Base-by-base conservation (phyloP, 2,329 filamentous ascomycete genomes). In the Triangularia setosa region DNA sequence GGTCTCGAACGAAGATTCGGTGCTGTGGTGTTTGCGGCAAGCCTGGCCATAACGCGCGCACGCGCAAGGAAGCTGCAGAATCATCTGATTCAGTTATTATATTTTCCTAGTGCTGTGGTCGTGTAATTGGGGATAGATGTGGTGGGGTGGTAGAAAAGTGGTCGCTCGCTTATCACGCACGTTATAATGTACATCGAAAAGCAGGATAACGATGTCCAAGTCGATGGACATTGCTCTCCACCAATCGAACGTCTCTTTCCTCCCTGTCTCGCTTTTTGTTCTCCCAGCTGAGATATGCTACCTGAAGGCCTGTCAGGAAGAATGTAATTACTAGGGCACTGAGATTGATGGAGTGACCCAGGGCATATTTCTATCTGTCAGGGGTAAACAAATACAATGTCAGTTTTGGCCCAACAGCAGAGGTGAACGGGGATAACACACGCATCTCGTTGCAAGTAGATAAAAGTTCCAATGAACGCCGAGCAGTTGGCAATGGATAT, bases 381-480 rank as follows among this genome's bases (percentile, higher is more conserved):
- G 4, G 23, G n/a, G 3, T 11, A n/a, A 16, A n/a, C 24, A n/a
- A 12, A 58, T 3, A n/a, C 12, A 27, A 48, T 7, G 64, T 58
- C 63, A 63, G 64, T 40, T 54, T 28, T 40, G 14, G 18, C 40
- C 16, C 3, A n/a, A 21, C 24, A 21, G 12, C 3, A 23, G 3
- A 35, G 27, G 14, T 35, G 24, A 24, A 24, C 23, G 18, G 53
- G 21, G 24, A 35, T 18, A 56, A 75, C 75, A 71, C 69, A 77
- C 70, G 75, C 76, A 69, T 81, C 79, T 63, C 74, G 68, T n/a
- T 72, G 69, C 3, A 82, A 72, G 66, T 80, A 80, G 21, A 78
- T 78, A 62, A 80, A 80, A 0, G 79, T 78, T 1, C 77, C 79
- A 8, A 80, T 74, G 61, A 81, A 81, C 8, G 79, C 78, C 8